Evolutionary conservation across 768 basidiomycete genomes (phyloP).

Genomic region (Hysterangium stoloniferum): DNA sequence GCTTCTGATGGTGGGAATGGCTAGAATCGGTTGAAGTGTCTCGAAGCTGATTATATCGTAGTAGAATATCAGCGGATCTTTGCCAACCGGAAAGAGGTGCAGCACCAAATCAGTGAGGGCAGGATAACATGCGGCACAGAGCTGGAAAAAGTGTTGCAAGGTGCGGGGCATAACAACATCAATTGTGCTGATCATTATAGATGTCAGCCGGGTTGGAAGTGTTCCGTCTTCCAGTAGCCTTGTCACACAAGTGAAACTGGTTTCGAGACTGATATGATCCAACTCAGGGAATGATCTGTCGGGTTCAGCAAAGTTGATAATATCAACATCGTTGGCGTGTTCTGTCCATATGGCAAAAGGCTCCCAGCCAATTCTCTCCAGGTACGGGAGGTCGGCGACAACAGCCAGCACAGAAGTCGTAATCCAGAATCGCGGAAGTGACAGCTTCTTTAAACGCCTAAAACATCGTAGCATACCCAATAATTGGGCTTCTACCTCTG

Average conservation of each 20-base stretch:
- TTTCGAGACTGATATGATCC: constrained; percentile 43
- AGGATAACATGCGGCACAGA: constrained; percentile 39
- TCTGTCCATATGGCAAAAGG: constrained; percentile 44
- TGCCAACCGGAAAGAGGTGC: constrained; percentile 19
- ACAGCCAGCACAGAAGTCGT: constrained; percentile 40
- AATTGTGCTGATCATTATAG: constrained; percentile 43
- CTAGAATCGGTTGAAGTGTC: constrained; percentile 30
- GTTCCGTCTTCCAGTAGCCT: constrained; percentile 36
- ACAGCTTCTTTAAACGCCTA: constrained; percentile 37
- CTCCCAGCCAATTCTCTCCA: constrained; percentile 46
- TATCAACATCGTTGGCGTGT: constrained; percentile 32
- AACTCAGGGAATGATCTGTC: constrained; percentile 47
- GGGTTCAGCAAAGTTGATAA: constrained; percentile 36
- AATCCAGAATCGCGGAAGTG: constrained; percentile 44
- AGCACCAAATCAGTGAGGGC: constrained; percentile 36
- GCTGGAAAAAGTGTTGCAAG: constrained; percentile 34
- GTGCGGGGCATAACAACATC: constrained; percentile 33
- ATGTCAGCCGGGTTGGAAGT: constrained; percentile 40
- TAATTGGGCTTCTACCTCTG: constrained; percentile 34
- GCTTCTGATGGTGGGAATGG: constrained; percentile 20
- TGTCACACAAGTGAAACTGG: constrained; percentile 35
- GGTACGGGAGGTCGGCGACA: constrained; percentile 35
- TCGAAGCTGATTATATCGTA: constrained; percentile 29
- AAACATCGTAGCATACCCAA: constrained; percentile 33
- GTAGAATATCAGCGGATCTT: constrained; percentile 21